These are phyloP conservation scores for Paramecium bursaria DNA, from an alignment of 73 alveolate genomes.

Conservation along the genomic window DNA sequence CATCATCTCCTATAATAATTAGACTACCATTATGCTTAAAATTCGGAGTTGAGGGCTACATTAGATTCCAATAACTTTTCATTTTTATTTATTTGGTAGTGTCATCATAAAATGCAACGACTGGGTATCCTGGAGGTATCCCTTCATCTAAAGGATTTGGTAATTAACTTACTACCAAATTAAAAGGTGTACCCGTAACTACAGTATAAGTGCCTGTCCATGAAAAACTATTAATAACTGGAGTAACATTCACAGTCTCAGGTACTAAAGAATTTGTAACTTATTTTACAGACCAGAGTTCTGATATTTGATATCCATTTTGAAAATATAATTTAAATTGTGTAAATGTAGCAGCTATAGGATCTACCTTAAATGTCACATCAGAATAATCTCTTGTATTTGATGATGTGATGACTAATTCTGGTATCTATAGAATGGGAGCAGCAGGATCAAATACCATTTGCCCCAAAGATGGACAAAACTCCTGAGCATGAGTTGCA, in stretches of 20 bases:
- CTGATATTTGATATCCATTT: conserved; percentile 59
- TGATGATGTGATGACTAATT: conserved; percentile 28
- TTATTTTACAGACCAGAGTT: conserved; percentile 55
- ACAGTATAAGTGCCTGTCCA: not conserved
- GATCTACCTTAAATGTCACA: conserved; percentile 12
- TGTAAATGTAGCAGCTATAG: conserved; percentile 40
- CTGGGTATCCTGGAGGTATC: conserved; percentile 68
- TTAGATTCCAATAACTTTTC: conserved; percentile 25
- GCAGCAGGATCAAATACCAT: conserved; percentile 57
- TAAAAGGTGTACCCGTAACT: not conserved
- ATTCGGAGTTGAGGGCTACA: conserved; percentile 36
- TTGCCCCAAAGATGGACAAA: conserved; percentile 22
- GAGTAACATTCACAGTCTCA: not conserved
- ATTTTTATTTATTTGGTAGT: conserved; percentile 15
- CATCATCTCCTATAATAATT: conserved; percentile 24
- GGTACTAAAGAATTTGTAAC: conserved; percentile 20
- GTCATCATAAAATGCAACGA: conserved; percentile 27
- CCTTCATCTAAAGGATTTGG: conserved; percentile 73
- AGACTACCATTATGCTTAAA: conserved; percentile 50
- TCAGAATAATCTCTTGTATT: conserved; percentile 65
- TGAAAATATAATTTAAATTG: conserved; percentile 23
- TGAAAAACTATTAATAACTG: conserved; percentile 37
- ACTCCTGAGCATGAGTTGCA: conserved; percentile 56
- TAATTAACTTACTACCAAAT: conserved; percentile 6
- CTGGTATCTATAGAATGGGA: conserved; percentile 32